These are phyloP conservation scores for Acanthamoeba sp. DNA, from an alignment of 208 protist species.

Conservation along the genomic window DNA sequence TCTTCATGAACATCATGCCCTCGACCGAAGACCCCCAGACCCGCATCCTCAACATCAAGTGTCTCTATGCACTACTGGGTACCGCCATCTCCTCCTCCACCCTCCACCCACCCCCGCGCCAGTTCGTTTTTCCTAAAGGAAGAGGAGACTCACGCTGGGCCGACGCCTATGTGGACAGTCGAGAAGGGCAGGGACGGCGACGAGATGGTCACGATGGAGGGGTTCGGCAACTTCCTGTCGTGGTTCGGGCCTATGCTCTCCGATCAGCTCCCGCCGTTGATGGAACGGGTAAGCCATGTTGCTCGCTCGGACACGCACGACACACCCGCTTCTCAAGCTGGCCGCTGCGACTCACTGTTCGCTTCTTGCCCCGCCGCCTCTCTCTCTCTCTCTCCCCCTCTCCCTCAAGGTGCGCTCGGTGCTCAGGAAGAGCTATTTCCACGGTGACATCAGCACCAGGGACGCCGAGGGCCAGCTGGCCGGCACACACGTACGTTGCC, in stretches of 20 bases:
- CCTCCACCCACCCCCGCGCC: too few relatives aligned
- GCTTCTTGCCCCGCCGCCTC: not conserved
- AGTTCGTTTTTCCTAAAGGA: too few relatives aligned
- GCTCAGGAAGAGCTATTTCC: slow-evolving; percentile 83
- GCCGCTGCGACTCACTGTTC: too few relatives aligned
- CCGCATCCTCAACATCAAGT: slow-evolving; percentile 82
- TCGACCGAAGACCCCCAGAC: slow-evolving; percentile 68
- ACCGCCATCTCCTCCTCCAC: slow-evolving; percentile 4
- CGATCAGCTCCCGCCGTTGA: slow-evolving; percentile 72
- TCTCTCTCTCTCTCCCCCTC: not conserved
- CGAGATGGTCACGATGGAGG: slow-evolving; percentile 79
- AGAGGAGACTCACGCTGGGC: too few relatives aligned
- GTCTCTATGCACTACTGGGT: slow-evolving; percentile 79
- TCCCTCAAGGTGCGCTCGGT: slow-evolving; percentile 74
- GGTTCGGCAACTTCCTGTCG: slow-evolving; percentile 83
- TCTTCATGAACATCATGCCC: slow-evolving; percentile 80
- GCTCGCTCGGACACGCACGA: too few relatives aligned
- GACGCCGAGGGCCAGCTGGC: slow-evolving; percentile 80
- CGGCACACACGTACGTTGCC: slow-evolving; percentile 63
- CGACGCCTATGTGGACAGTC: not conserved
- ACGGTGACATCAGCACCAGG: slow-evolving; percentile 83
- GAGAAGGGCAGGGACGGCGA: slow-evolving; percentile 54
- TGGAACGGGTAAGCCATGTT: slow-evolving; percentile 77
- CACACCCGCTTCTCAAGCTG: too few relatives aligned
- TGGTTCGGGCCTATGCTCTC: slow-evolving; percentile 85